phyloP scores from a whole-genome alignment of 192 early-diverging fungal genomes.

The Geranomyces variabilis region DNA sequence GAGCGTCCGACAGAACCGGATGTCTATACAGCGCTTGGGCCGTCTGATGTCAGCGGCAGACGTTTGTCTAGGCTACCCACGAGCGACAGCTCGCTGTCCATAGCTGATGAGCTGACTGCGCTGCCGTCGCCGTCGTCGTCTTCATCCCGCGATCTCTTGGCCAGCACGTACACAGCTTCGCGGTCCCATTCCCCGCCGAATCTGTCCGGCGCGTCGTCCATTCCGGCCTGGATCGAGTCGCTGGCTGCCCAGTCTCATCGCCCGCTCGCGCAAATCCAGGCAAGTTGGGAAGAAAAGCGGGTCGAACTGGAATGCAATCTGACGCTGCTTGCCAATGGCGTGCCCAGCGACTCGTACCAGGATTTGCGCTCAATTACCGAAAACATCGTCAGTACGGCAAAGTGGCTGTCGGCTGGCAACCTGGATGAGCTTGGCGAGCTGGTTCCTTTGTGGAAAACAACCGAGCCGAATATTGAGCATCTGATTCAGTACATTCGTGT shows the following conservation, averaged over 20 bases:
- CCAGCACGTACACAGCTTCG: background rate
- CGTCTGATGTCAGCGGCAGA: background rate
- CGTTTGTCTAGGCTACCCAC: background rate
- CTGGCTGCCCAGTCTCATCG: background rate
- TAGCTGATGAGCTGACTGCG: background rate
- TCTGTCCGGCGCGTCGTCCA: constrained; percentile 11
- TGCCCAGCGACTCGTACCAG: constrained; percentile 31
- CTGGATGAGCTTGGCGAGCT: constrained; percentile 27
- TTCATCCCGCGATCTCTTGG: background rate
- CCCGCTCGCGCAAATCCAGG: constrained; percentile 19
- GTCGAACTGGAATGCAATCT: constrained; percentile 31
- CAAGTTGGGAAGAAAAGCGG: constrained; percentile 25
- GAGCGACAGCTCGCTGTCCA: background rate
- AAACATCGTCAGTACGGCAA: constrained; percentile 24
- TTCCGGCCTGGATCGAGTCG: constrained; percentile 19
- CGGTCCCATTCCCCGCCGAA: background rate
- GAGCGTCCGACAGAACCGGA: background rate
- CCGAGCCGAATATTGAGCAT: constrained; percentile 22
- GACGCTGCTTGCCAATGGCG: constrained; percentile 22
- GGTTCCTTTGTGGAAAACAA: constrained; percentile 21
- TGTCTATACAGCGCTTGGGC: background rate
- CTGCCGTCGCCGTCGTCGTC: background rate
- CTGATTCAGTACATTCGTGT: constrained; percentile 24
- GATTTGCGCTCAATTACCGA: constrained; percentile 20
- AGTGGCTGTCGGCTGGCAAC: constrained; percentile 31